Conservation (phyloP, 2,329 filamentous ascomycete genomes). For the Arthrobotrys sphaeroides region DNA sequence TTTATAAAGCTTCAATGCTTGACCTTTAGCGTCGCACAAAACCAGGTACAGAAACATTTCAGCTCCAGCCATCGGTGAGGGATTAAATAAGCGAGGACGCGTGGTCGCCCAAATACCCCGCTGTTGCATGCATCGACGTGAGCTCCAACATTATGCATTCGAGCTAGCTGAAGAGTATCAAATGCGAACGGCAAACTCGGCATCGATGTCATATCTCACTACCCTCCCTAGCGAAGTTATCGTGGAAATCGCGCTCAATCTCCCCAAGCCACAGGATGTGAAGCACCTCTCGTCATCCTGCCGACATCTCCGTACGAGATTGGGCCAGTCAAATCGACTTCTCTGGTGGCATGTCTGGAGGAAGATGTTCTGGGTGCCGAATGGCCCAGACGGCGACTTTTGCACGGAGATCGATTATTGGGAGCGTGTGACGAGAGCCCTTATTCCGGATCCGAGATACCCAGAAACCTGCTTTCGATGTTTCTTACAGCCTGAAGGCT, state of each 20-base stretch:
- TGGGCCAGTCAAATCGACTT: neutral
- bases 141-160: too few species aligned
- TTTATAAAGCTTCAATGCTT: too few species aligned
- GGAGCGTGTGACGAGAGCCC: neutral
- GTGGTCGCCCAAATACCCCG: too few species aligned
- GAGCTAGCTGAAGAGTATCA: too few species aligned
- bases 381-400: neutral
- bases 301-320: neutral
- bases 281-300: neutral
- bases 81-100: too few species aligned
- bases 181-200: too few species aligned
- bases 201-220: neutral
- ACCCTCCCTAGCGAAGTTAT: neutral
- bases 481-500: neutral
- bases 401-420: slow-evolving; percentile 1
- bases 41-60: too few species aligned
- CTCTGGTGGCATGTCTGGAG: slow-evolving; percentile 16
- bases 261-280: neutral
- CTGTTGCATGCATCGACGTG: too few species aligned
- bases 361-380: neutral
- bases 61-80: too few species aligned
- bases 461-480: neutral
- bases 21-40: too few species aligned
- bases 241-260: neutral
- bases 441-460: neutral